A percentile compares a stretch with the other conserved stretches of the same genome.
Evolutionary conservation across 2,329 filamentous ascomycete genomes (phyloP).

Genomic region (Scedosporium apiospermum): DNA sequence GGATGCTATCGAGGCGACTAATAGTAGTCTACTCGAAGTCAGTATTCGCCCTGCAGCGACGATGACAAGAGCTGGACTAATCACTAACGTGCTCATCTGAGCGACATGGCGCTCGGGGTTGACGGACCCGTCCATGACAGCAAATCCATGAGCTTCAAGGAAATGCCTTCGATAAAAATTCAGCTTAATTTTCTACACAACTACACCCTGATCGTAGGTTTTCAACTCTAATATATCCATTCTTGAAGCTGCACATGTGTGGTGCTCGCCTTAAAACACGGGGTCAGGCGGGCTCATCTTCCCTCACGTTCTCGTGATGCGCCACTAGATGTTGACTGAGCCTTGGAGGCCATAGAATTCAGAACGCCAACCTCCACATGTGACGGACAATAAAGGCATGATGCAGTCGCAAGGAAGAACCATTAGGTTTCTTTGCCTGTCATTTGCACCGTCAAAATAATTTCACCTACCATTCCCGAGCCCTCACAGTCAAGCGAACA

Average conservation of each 20-base stretch:
- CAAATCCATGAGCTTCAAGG: background rate
- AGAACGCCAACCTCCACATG: background rate
- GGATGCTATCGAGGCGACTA: conserved; percentile 1
- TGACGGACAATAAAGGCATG: background rate
- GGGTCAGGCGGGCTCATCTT: background rate
- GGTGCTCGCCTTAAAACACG: background rate
- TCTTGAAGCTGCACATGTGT: background rate
- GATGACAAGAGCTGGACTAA: background rate
- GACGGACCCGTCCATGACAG: background rate
- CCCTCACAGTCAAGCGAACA: too few relatives aligned
- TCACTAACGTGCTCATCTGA: conserved; percentile 6
- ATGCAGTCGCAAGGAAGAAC: background rate
- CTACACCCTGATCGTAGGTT: too few relatives aligned
- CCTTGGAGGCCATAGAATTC: background rate
- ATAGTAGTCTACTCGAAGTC: background rate
- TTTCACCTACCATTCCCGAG: too few relatives aligned
- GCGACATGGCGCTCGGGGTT: conserved; percentile 4
- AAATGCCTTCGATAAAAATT: background rate
- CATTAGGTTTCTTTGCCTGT: too few relatives aligned
- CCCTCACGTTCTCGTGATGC: background rate
- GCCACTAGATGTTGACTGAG: too few relatives aligned
- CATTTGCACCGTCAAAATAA: too few relatives aligned
- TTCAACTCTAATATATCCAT: background rate
- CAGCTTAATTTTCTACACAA: too few relatives aligned
- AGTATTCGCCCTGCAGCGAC: background rate